Evolutionary conservation across 164 flowering plant species (phyloP), one percentile per base, ranked within the genome.

Genomic region (Umbellularia californica): DNA sequence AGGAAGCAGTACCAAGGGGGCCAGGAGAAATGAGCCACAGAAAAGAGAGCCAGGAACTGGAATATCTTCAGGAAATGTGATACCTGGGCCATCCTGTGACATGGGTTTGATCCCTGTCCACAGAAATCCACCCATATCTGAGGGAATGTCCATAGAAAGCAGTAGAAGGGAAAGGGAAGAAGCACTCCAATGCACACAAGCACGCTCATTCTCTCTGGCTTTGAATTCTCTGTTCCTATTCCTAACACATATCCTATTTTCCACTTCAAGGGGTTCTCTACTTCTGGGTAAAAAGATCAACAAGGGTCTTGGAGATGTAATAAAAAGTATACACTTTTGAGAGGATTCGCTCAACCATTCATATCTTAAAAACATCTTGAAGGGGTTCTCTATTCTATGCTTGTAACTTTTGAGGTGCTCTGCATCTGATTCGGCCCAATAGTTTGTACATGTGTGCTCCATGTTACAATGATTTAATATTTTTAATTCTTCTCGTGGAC

Each of bases 1-100:
- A 93, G 93, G 86, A 85, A 95, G 79, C 89, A 92, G 85, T 85
- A 91, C 74, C 92, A 74, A 50, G 94, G 97, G 30, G 95, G 97
- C 97, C 97, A 90, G 24, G 91, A 84, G 78, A 88, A 77, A 62
- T 89, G 66, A 55, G 94, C 83, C 68, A 94, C 97, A 3, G 87
- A 88, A 79, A 83, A 84, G 70, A 95, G 83, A 19, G 97, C 86
- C 23, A 91, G 15, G 71, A 95, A 80, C 84, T 95, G 98, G 69
- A 93, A 20, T 25, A 88, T 72, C 87, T 95, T 95, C 28, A 91
- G 71, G 72, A 89, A 50, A 75, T 90, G 92, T 65, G 98, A 84
- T 7, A 90, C 85, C 47, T 73, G 70, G 23, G 98, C 98, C 98
- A 93, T 95, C 6, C 85, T 77, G 69, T 77, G 88, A 14, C 87